Base-by-base conservation (phyloP, 2,329 filamentous ascomycete species). In the Alternaria gansuensis region DNA sequence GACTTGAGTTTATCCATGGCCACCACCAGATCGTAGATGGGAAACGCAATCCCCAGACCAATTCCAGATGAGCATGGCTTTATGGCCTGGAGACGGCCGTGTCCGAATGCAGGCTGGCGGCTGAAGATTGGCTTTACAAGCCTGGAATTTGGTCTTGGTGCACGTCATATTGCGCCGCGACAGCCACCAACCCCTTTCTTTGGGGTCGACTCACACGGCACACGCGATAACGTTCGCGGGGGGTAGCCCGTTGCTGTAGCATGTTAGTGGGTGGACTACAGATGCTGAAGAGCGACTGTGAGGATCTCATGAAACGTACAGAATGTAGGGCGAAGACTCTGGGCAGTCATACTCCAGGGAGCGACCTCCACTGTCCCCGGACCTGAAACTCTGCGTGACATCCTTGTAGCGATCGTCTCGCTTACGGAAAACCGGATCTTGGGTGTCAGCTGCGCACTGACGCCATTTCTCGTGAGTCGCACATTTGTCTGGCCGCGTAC, bases 1-100 rank as follows among this genome's bases (percentile, higher is more conserved):
- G 63, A 55, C 65, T 72, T 75, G 29, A 76, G 60, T 51, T 66
- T 75, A 60, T 77, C 74, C 75, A 77, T 77, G 45, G 43, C 4
- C 49, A 33, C 43, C 23, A 43, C 54, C 41, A 51, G 37, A 60
- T 54, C 29, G 60, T 58, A 60, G 55, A 60, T 43, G 51, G 51
- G 29, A 36, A 14, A 44, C 48, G 56, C 31, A 48, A 54, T 37
- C 37, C 60, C 44, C 44, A 62, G 48, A 39, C 52, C 56, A 44
- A 17, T 61, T 58, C 57, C 62, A 52, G 63, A 59, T 55, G 53
- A 65, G 65, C 64, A 68, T 68, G 64, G 39, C 58, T 68, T 68
- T 68, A 63, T 59, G 61, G 52, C 41, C 59, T 60, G 60, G 40
- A 60, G 49, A 54, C 53, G 57, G 52, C 60, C 37, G 49, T 54